Evolutionary conservation across 139 green algal species (phyloP).

Genomic region (Tetradesmus obliquus): DNA sequence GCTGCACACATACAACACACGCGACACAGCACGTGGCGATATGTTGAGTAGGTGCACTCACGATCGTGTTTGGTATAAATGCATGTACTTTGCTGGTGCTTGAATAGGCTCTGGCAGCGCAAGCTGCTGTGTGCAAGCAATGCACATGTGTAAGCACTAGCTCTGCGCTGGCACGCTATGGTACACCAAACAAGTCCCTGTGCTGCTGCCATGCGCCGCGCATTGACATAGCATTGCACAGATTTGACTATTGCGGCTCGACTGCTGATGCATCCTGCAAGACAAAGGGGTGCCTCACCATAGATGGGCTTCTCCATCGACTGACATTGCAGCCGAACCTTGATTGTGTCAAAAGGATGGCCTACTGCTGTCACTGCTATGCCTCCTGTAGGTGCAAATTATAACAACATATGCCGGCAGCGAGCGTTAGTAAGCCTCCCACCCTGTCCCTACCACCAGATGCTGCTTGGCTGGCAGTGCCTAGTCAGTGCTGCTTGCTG

Average conservation of each 20-base stretch:
- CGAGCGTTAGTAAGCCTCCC: neutral
- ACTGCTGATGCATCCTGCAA: neutral
- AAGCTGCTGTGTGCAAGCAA: neutral
- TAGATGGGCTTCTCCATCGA: conserved; percentile 90
- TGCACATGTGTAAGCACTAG: neutral
- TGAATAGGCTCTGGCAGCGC: too few relatives aligned
- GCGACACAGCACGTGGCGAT: neutral
- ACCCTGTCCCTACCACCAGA: neutral
- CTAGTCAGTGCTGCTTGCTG: neutral
- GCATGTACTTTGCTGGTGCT: too few relatives aligned
- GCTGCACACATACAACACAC: conserved; percentile 57
- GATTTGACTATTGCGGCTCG: too few relatives aligned
- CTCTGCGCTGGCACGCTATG: too few relatives aligned
- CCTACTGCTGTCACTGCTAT: conserved; percentile 91
- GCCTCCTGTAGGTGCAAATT: conserved; percentile 69
- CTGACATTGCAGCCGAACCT: conserved; percentile 95
- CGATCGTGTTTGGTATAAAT: too few relatives aligned
- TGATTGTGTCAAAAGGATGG: conserved; percentile 94
- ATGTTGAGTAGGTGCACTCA: too few relatives aligned
- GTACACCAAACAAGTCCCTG: too few relatives aligned
- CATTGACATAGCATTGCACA: too few relatives aligned
- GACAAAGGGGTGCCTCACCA: conserved; percentile 61
- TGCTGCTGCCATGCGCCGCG: too few relatives aligned
- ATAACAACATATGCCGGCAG: neutral
- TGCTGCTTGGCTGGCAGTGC: conserved; percentile 11